Evolutionary conservation across 371 early-diverging fungal species (phyloP), one percentile per base, ranked within the genome.

Genomic region (Apophysomyces ossiformis): DNA sequence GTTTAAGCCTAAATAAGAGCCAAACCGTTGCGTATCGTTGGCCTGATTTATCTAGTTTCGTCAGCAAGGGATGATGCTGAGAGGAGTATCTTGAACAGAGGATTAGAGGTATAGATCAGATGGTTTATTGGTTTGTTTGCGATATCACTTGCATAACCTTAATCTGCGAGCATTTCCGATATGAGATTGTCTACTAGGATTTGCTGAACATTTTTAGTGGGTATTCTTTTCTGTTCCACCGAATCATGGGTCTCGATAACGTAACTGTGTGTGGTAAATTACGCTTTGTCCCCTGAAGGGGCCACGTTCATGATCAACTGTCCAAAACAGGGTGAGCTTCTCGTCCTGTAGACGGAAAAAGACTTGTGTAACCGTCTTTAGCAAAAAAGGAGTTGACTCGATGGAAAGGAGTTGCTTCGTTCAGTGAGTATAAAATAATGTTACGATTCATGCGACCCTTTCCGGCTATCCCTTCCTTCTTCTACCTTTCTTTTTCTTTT

Each of bases 361-460:
- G 54, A 21, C 9, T 11, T 50, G 54, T 50, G 54, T 50, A 50
- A 50, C 54, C 5, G 21, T 50, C 21, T 50, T 50, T 45, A n/a
- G n/a, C 21, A 16, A 50, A 50, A 18, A 50, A 50, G 54, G 54
- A 50, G 54, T 50, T 50, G 54, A 26, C 21, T 21, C 21, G 21
- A 26, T 21, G 54, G 46, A 50, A 50, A 50, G 54, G 54, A 50
- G 54, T 47, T 47, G 21, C 21, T 50, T 50, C 9, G 21, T 50
- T 21, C 47, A n/a, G 47, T 13, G 47, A 50, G 21, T 50, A 50
- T 50, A 50, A 50, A 50, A 50, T n/a, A 18, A 7, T n/a, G 8
- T 21, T 50, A 9, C 54, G 1, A 9, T n/a, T 45, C 2, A 50
- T 50, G 54, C 11, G 54, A 18, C 54, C 18, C 13, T 39, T 15